These are phyloP conservation scores for Oryza longistaminata DNA, from an alignment of 176 grass and related monocot species.

Conservation along the genomic window DNA sequence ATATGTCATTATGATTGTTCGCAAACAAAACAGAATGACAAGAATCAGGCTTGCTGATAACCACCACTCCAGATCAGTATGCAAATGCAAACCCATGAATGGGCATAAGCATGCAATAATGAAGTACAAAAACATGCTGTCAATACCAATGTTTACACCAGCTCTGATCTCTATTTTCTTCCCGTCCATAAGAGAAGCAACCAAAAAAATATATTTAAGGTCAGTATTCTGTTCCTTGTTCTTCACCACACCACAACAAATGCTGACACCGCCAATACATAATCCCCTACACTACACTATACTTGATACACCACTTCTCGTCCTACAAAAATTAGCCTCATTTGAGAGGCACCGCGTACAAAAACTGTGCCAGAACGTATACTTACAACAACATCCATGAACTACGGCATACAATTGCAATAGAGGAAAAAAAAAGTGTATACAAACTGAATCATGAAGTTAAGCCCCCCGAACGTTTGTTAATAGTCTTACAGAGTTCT, in stretches of 20 bases:
- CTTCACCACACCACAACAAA: not conserved
- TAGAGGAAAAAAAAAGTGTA: no score
- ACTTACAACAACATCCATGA: not conserved
- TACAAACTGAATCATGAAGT: not conserved
- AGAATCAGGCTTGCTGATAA: no score
- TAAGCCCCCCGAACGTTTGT: slow-evolving; percentile 39
- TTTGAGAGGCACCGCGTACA: not conserved
- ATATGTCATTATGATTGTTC: no score
- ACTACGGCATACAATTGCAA: not conserved
- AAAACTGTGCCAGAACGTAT: not conserved
- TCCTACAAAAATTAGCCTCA: not conserved
- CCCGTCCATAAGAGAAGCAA: not conserved
- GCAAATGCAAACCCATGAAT: no score
- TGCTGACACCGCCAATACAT: not conserved
- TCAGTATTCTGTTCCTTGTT: not conserved
- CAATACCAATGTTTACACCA: no score
- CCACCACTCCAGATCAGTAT: no score
- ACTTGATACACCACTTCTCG: not conserved
- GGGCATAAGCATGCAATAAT: no score
- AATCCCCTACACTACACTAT: no score
- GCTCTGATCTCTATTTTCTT: no score
- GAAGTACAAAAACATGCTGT: no score
- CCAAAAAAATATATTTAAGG: not conserved
- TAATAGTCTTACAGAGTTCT: slow-evolving; percentile 42
- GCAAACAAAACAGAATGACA: no score